Evolutionary conservation across 306 rosid species (phyloP).

Genomic region (Dalbergia oliveri): DNA sequence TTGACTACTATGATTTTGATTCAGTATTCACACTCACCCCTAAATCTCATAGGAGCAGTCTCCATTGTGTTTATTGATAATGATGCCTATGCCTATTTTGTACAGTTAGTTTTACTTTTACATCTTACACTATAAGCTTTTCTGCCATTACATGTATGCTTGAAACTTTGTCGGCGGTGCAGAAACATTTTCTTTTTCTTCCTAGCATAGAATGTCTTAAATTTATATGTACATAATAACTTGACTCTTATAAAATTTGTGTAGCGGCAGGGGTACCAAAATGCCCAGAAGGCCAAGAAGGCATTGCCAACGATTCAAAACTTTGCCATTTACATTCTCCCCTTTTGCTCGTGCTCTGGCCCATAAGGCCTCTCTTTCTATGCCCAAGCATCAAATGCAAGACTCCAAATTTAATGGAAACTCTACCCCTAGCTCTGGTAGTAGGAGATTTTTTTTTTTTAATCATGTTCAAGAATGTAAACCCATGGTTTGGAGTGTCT

Average conservation of each 20-base stretch:
- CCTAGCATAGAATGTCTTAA: neutral
- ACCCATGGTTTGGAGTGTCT: neutral
- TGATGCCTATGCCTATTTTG: neutral
- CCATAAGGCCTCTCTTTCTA: constrained; percentile 41
- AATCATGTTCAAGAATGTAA: neutral
- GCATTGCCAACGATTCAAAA: constrained; percentile 38
- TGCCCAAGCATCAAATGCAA: constrained; percentile 37
- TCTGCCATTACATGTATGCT: neutral
- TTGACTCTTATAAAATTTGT: neutral
- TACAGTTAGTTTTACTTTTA: neutral
- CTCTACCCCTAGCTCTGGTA: constrained; percentile 36
- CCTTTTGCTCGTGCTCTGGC: constrained; percentile 69
- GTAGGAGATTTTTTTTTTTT: constrained; percentile 26
- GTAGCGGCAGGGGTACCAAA: constrained; percentile 13
- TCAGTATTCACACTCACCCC: neutral
- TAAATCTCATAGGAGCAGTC: neutral
- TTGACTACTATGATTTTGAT: too few species aligned
- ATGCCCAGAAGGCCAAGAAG: constrained; percentile 65
- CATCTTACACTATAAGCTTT: constrained; percentile 2
- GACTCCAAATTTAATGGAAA: constrained; percentile 33
- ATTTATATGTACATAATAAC: neutral
- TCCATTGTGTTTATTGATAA: neutral
- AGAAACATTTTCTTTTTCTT: neutral
- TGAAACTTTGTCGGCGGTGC: neutral
- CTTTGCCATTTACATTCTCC: constrained; percentile 71